These are phyloP conservation scores for Aspergillus kassunensis DNA, from an alignment of 495 filamentous ascomycete species.

Conservation along the genomic window DNA sequence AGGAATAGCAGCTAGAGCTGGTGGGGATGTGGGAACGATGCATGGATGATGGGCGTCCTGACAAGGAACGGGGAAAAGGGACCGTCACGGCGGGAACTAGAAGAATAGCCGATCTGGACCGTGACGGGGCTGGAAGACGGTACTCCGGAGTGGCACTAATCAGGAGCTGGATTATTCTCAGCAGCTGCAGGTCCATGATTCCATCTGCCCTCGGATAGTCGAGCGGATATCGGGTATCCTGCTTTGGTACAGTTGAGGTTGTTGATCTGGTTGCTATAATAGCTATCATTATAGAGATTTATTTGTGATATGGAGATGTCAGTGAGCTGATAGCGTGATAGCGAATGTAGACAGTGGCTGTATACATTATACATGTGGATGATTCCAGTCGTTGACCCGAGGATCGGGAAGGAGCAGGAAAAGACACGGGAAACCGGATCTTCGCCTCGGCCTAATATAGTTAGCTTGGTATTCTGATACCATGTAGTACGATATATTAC, in stretches of 20 bases:
- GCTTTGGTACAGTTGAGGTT: too few relatives aligned
- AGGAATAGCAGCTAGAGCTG: background rate
- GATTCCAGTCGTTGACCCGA: too few relatives aligned
- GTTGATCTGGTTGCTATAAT: too few relatives aligned
- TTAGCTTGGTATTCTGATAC: background rate
- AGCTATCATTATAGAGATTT: too few relatives aligned
- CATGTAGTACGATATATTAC: background rate
- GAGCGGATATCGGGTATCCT: slow-evolving; percentile 7
- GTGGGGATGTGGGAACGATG: too few relatives aligned
- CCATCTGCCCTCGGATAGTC: slow-evolving; percentile 8
- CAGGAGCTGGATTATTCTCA: slow-evolving; percentile 5
- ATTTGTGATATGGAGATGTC: too few relatives aligned
- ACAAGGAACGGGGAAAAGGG: background rate
- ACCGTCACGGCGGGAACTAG: slow-evolving; percentile 12
- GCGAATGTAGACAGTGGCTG: background rate
- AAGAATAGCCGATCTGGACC: slow-evolving; percentile 14
- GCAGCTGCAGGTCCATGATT: background rate
- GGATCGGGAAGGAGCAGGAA: slow-evolving; percentile 2
- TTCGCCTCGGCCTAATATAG: background rate
- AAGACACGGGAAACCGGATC: slow-evolving; percentile 6
- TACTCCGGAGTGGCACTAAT: slow-evolving; percentile 9
- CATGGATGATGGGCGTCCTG: background rate
- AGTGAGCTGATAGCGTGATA: too few relatives aligned
- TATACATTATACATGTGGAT: background rate
- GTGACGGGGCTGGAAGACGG: slow-evolving; percentile 8